Evolutionary conservation across 2,329 filamentous ascomycete species (phyloP), one percentile per base, ranked within the genome.

Genomic region (Leptosphaerulina australis): DNA sequence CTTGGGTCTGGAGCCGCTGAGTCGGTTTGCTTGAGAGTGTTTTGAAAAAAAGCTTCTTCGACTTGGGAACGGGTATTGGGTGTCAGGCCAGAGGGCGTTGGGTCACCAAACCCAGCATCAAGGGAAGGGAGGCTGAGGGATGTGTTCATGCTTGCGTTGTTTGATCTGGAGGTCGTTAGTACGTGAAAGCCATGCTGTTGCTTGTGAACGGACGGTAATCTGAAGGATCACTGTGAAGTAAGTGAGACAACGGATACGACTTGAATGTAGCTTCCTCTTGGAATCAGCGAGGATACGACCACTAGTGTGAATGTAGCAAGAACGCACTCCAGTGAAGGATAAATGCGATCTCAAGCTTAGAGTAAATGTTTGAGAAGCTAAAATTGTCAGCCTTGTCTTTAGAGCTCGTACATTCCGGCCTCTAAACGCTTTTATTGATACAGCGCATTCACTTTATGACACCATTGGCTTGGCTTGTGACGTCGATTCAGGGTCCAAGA

Each of bases 51-150:
- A 18, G 64, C 66, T n/a, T 59, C 64, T 57, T 73, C 70, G 15
- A 65, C 70, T 62, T 72, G 63, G 10, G 63, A 65, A 15, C 70
- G 68, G 12, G 69, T 71, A 24, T 62, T 68, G 17, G 70, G 70
- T 11, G 70, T 72, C 2, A 73, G 63, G 26, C 64, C 67, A 6
- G 70, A 70, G 4, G 70, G 69, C 1, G 68, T 71, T 11, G 55
- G 54, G 25, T 61, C 41, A 28, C 47, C 57, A 22, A 70, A 68
- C 15, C 50, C 50, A 36, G 54, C 52, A 25, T 57, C 58, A 22
- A 56, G 56, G 30, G 58, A 57, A 12, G 64, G 62, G 33, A 58
- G 62, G 14, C 58, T 54, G 9, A 55, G 52, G 18, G 58, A 50
- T 38, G 54, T 56, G 33, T 56, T 48, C 37, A 53, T 64, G 59